phyloP scores from a whole-genome alignment of 495 filamentous ascomycete genomes.

The Penicillium daleae region DNA sequence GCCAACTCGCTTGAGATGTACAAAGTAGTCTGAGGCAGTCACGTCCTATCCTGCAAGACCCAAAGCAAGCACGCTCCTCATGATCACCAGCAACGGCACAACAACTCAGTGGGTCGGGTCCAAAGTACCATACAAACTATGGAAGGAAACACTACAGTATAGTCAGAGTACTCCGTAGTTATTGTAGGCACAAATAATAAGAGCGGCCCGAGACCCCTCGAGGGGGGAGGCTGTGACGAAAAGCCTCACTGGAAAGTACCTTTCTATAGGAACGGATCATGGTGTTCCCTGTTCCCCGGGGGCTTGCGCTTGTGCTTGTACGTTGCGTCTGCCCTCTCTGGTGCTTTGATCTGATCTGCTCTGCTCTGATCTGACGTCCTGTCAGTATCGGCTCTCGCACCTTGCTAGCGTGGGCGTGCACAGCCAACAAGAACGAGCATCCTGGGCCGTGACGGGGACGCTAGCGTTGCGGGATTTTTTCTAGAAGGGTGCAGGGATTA shows the following conservation, averaged over 20 bases:
- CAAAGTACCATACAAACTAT: too few relatives aligned
- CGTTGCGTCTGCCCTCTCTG: too few relatives aligned
- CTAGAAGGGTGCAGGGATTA: slow-evolving; percentile 22
- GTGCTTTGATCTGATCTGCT: too few relatives aligned
- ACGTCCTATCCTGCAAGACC: too few relatives aligned
- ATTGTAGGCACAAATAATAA: too few relatives aligned
- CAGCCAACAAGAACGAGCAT: background rate
- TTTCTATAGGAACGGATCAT: background rate
- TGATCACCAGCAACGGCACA: background rate
- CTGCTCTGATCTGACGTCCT: too few relatives aligned
- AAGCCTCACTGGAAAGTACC: slow-evolving; percentile 4
- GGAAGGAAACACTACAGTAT: too few relatives aligned
- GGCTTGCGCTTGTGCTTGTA: background rate
- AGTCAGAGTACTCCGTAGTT: too few relatives aligned
- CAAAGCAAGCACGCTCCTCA: too few relatives aligned
- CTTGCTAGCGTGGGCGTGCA: slow-evolving; percentile 10
- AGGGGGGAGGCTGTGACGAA: slow-evolving; percentile 12
- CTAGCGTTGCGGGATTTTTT: slow-evolving; percentile 31
- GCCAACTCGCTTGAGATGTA: background rate
- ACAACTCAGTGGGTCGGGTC: background rate
- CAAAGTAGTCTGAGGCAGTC: background rate
- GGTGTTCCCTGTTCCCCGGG: background rate
- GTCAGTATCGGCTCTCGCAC: too few relatives aligned
- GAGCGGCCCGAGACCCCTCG: background rate
- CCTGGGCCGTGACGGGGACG: too few relatives aligned